Base-by-base conservation (phyloP, 768 basidiomycete genomes). In the Tricholoma matsutake region DNA sequence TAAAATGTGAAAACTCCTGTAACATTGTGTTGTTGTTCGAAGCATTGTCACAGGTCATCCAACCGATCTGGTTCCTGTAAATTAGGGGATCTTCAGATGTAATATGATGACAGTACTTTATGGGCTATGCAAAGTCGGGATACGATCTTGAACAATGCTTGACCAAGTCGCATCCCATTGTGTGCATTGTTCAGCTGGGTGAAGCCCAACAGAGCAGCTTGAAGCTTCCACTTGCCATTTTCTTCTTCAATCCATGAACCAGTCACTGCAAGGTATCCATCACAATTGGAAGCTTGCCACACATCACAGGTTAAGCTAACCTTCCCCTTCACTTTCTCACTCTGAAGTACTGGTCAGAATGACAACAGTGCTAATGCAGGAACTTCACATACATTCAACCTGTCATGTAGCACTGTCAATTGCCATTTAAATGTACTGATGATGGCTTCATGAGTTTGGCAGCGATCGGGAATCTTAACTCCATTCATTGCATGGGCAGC, bases 211-310 rank as follows among this genome's bases (percentile, higher is more conserved):
- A 25, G 22, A 25, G 22, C 22, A 25, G 22, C 3, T 25, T 25
- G 22, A 25, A 25, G 22, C 22, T 25, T 25, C 3, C 22, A 25
- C 22, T 25, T 25, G 22, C 22, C 22, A 25, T 25, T 25, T 25
- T 25, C 22, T 25, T 25, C 22, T 25, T 25, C 22, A 25, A 25
- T 25, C 22, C 22, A 25, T 25, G 77, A 79, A 56, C 22, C 22
- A 25, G 73, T 79, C 4, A 76, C 73, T 0, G 71, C 77, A 64
- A 76, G 76, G 63, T 80, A 81, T 1, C 65, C 71, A 64, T 79
- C 76, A 1, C 63, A 59, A 61, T 76, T 78, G 9, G 32, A 53
- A 2, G 78, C 79, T 49, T 76, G 76, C 79, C 78, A 79, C 9
- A 70, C 75, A 65, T 80, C 73, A 63, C 75, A 75, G 2, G 77